These are phyloP conservation scores for Salix viminalis DNA, from an alignment of 345 rosid species.

Conservation along the genomic window DNA sequence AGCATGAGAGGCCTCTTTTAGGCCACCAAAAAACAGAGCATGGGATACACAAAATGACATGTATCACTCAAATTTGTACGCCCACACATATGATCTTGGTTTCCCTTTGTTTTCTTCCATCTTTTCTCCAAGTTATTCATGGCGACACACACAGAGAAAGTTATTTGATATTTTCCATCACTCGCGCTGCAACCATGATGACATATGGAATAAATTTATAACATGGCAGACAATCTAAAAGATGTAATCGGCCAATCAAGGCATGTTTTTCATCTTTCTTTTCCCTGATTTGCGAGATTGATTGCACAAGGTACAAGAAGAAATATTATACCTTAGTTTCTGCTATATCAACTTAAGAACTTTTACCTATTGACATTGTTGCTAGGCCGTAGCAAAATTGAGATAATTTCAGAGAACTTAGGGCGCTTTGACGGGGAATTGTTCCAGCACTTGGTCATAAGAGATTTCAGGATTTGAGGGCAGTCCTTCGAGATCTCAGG, in stretches of 20 bases:
- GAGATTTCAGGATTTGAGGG: slow-evolving; percentile 59
- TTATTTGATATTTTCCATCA: slow-evolving; percentile 1
- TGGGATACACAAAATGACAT: slow-evolving; percentile 16
- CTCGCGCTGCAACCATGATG: slow-evolving; percentile 3
- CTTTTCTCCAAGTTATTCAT: background rate
- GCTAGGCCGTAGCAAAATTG: slow-evolving; percentile 42
- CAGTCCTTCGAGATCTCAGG: slow-evolving; percentile 96
- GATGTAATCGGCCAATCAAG: background rate
- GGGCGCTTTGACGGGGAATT: slow-evolving; percentile 75
- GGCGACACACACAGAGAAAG: background rate
- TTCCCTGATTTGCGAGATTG: background rate
- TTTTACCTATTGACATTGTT: slow-evolving; percentile 43
- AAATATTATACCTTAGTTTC: slow-evolving; percentile 15
- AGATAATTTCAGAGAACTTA: slow-evolving; percentile 61
- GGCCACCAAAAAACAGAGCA: slow-evolving; percentile 19
- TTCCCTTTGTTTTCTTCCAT: background rate
- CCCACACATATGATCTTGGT: background rate
- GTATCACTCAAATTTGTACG: slow-evolving; percentile 16
- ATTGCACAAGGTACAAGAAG: background rate
- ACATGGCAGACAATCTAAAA: background rate
- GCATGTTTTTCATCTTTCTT: background rate
- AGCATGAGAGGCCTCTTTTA: slow-evolving; percentile 11
- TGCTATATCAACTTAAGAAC: slow-evolving; percentile 16
- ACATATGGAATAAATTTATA: background rate
- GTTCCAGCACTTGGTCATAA: slow-evolving; percentile 90